Evolutionary conservation across 768 basidiomycete species (phyloP), one percentile per base, ranked within the genome.

Genomic region (Podaxis sp.): DNA sequence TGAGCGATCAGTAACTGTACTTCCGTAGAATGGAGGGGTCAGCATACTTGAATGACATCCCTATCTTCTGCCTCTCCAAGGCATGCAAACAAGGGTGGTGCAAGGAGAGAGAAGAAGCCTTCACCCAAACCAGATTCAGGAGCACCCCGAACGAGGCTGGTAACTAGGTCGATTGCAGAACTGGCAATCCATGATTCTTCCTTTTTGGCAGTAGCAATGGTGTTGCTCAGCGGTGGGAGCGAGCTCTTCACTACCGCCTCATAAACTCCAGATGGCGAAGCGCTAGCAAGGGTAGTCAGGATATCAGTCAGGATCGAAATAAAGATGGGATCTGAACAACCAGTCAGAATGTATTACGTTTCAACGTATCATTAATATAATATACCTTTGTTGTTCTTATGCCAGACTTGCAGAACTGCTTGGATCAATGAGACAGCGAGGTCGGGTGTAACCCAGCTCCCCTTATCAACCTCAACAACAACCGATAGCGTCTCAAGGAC

Each of bases 401-500:
- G 80, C 95, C 95, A 98, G 22, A 92, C 89, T 46, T 92, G 86
- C 44, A 96, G 79, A 10, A 89, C 76, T 3, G 88, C 86, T 11
- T 81, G 71, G 10, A 89, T 85, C 22, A 98, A 77, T 0, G 88
- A 83, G 4, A 77, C 77, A 0, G 91, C 87, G 54, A 92, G 78
- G 3, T 90, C 87, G 0, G 73, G 67, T 11, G 88, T 87, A 30
- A 93, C 72, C 93, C 93, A 95, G 50, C 79, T 82, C 59, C 87
- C 85, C 46, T 86, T 82, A 48, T 89, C 87, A 6, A 95, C 84
- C 50, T 88, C 84, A 2, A 96, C 78, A 2, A 94, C 84, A 11
- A 90, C 89, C 7, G 90, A 85, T 54, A 98, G 77, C 0, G 95
- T 88, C 69, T 96, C 95, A 15, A 98, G 78, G 37, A 97, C 87